A percentile compares a stretch with the other conserved stretches of the same genome.
These are phyloP conservation scores for Prunella vulgaris DNA, from an alignment of 257 asterid species.

Conservation along the genomic window DNA sequence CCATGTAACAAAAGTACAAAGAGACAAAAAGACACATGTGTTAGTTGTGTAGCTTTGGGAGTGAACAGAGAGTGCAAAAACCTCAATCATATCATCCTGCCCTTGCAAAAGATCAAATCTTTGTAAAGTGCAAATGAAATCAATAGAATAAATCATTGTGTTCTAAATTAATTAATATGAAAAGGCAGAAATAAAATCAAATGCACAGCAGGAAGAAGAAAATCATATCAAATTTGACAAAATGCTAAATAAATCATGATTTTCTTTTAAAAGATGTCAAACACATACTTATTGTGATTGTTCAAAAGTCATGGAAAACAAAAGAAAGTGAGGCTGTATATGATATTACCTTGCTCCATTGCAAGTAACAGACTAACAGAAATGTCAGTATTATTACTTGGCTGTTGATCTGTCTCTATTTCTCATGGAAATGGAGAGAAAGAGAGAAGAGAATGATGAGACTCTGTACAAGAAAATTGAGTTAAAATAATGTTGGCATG, in stretches of 20 bases:
- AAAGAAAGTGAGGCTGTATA: background rate
- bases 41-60: slow-evolving; percentile 29
- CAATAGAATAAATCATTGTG: slow-evolving; percentile 38
- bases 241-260: background rate
- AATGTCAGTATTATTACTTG: background rate
- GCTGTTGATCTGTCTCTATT: slow-evolving; percentile 16
- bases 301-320: background rate
- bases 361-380: no score
- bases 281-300: background rate
- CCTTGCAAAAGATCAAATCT: slow-evolving; percentile 38
- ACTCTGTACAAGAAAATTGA: background rate
- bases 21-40: slow-evolving; percentile 24
- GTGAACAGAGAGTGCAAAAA: slow-evolving; percentile 34
- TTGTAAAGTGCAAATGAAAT: slow-evolving; percentile 27
- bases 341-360: background rate
- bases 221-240: slow-evolving; percentile 19
- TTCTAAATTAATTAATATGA: slow-evolving; percentile 8
- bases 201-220: background rate
- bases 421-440: background rate
- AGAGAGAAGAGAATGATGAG: background rate
- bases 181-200: background rate
- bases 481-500: no score
- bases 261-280: background rate
- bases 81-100: slow-evolving; percentile 33
- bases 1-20: slow-evolving; percentile 17